Evolutionary conservation across 345 rosid species (phyloP), one percentile per base, ranked within the genome.

Genomic region (Eucalyptus globulus): DNA sequence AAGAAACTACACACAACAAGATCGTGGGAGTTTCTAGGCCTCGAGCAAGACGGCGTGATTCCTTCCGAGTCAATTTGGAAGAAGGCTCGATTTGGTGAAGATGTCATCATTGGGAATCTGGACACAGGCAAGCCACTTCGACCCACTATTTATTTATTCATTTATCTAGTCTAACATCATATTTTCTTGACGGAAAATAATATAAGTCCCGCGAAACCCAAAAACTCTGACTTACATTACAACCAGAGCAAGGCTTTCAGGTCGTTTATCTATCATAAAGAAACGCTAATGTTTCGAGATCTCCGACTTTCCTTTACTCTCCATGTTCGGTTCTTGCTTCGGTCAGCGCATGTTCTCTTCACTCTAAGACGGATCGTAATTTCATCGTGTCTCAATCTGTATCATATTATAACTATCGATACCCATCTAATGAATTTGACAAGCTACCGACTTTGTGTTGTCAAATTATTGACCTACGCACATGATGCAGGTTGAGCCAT

Each of bases 11-110:
- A 97, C 93, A 97, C 99, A 14, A 97, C 98, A 47, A 95, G 95
- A 62, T 97, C 99, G 72, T 97, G 99, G 99, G 96, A 95, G n/a
- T 97, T 97, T 89, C 91, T 97, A 87, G 94, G 95, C 22, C 92
- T 95, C 31, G 98, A 97, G 89, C 92, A 90, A 6, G 67, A 92
- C 86, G 96, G 95, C 40, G 86, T 60, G 2, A 50, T 91, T 50
- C 92, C 92, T 14, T 89, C 94, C 8, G 87, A 91, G 40, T 94
- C 98, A 27, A 86, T 95, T 69, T 97, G 99, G 99, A 92, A 90
- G 76, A 94, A 93, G 86, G 95, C 98, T 16, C 93, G 95, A 87
- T 96, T 90, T 67, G 99, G 99, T 31, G 94, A 95, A 93, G 97
- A 96, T 87, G 85, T 94, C 40, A 97, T 96, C 88, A 95, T 97